A percentile compares a stretch with the other conserved stretches of the same genome.
These are phyloP conservation scores for Acmispon strigosus DNA, from an alignment of 306 rosid genomes.

Conservation along the genomic window DNA sequence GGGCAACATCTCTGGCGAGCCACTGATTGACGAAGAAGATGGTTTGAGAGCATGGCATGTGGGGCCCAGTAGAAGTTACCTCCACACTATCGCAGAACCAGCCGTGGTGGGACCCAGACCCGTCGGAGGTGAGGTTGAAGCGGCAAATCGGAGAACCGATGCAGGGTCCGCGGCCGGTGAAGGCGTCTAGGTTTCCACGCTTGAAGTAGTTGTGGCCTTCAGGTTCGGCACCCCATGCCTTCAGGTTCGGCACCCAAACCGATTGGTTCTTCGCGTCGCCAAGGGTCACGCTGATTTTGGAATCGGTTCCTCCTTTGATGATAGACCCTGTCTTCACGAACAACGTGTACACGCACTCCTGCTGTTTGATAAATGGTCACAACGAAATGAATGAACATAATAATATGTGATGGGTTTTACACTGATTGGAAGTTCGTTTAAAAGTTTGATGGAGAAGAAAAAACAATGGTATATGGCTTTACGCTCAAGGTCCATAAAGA, in stretches of 20 bases:
- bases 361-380: not conserved
- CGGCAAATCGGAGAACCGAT: conserved; percentile 3
- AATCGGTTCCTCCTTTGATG: conserved; percentile 20
- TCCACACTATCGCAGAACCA: conserved; percentile 30
- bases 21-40: conserved; percentile 22
- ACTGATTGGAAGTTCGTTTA: too few species aligned
- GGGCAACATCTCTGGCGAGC: conserved; percentile 14
- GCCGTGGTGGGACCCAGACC: conserved; percentile 19
- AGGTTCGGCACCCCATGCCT: conserved; percentile 17
- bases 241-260: not conserved
- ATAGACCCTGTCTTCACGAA: conserved; percentile 28
- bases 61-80: conserved; percentile 27
- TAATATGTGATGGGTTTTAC: too few species aligned
- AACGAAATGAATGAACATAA: too few species aligned
- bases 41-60: conserved; percentile 10
- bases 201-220: conserved; percentile 14
- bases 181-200: conserved; percentile 21
- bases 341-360: conserved; percentile 26
- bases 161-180: conserved; percentile 25
- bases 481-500: too few species aligned
- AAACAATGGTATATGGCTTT: too few species aligned
- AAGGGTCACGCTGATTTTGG: conserved; percentile 9
- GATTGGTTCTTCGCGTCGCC: not conserved
- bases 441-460: too few species aligned
- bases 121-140: conserved; percentile 30